Conservation (phyloP, 1,284 basidiomycete species). For the Ustilago xerochloae region DNA sequence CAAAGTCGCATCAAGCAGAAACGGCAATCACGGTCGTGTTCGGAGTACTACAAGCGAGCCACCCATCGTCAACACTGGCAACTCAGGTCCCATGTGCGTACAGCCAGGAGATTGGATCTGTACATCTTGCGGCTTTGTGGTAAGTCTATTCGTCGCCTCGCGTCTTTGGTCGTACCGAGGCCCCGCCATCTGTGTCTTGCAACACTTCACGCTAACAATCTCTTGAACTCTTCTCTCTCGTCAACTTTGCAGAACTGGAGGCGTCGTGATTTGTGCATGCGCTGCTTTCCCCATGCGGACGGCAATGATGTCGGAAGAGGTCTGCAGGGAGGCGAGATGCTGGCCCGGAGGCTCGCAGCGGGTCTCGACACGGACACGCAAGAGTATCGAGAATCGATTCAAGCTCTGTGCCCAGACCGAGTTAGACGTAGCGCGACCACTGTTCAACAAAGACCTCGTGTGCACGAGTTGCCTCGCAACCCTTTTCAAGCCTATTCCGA, state of each 20-base stretch:
- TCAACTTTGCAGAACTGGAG: conserved; percentile 74
- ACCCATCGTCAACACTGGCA: conserved; percentile 81
- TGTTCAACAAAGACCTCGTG: conserved; percentile 5
- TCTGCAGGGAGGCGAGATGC: conserved; percentile 35
- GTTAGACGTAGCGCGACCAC: conserved; percentile 7
- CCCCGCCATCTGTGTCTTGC: too few relatives aligned
- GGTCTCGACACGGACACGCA: conserved; percentile 42
- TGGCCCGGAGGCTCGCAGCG: conserved; percentile 40
- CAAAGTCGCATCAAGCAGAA: conserved; percentile 24
- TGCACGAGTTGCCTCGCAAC: conserved; percentile 19
- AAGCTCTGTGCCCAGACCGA: conserved; percentile 32
- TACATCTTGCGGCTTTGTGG: conserved; percentile 73
- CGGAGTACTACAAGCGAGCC: conserved; percentile 37
- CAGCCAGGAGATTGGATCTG: conserved; percentile 93
- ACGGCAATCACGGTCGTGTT: conserved; percentile 11
- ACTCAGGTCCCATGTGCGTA: conserved; percentile 82
- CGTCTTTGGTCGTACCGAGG: not conserved
- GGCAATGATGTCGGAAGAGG: conserved; percentile 49
- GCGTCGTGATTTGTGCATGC: conserved; percentile 85
- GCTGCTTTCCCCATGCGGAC: conserved; percentile 76
- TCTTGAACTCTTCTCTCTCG: not conserved
- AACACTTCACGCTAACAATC: not conserved
- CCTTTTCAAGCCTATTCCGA: conserved; percentile 14
- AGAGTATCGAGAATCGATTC: conserved; percentile 33
- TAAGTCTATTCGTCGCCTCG: conserved; percentile 27